Evolutionary conservation across 148 eudicot genomes (phyloP).

Genomic region (Simmondsia chinensis): DNA sequence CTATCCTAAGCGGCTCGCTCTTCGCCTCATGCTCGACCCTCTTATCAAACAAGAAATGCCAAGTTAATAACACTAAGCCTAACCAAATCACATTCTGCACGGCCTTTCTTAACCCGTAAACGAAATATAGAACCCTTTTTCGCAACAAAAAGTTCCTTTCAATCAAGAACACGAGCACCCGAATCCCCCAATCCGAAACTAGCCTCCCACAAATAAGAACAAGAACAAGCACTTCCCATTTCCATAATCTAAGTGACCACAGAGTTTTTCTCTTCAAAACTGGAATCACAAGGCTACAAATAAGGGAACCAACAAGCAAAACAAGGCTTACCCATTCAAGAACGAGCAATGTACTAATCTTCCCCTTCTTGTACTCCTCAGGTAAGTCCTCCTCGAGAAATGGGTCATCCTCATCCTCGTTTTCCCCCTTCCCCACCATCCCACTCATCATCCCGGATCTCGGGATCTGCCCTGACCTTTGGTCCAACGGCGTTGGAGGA

Average conservation of each 20-base stretch:
- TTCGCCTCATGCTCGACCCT: conserved; percentile 20
- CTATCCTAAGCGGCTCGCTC: conserved; percentile 29
- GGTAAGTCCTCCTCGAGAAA: conserved; percentile 65
- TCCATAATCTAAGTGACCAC: conserved; percentile 56
- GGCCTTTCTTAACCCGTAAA: conserved; percentile 60
- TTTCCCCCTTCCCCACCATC: conserved; percentile 18
- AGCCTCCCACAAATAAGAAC: conserved; percentile 77
- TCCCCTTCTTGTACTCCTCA: conserved; percentile 31
- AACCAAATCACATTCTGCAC: conserved; percentile 79
- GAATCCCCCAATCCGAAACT: conserved; percentile 72
- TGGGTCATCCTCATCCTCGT: conserved; percentile 73
- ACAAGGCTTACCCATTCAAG: conserved; percentile 66
- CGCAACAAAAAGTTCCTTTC: conserved; percentile 71
- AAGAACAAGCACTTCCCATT: conserved; percentile 73
- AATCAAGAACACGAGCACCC: conserved; percentile 54
- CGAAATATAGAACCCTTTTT: conserved; percentile 70
- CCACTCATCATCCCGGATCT: conserved; percentile 29
- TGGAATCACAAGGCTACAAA: conserved; percentile 30
- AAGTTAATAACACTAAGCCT: conserved; percentile 50
- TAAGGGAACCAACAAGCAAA: conserved; percentile 32
- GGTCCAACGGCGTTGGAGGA: conserved; percentile 20
- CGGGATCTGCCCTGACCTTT: conserved; percentile 1
- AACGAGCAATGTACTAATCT: conserved; percentile 26
- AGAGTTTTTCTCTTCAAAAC: conserved; percentile 17
- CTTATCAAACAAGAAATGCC: conserved; percentile 56